A percentile compares a stretch with the other conserved stretches of the same genome.
Evolutionary conservation across 2,329 filamentous ascomycete genomes (phyloP).

Genomic region (Alternaria incomplexa): DNA sequence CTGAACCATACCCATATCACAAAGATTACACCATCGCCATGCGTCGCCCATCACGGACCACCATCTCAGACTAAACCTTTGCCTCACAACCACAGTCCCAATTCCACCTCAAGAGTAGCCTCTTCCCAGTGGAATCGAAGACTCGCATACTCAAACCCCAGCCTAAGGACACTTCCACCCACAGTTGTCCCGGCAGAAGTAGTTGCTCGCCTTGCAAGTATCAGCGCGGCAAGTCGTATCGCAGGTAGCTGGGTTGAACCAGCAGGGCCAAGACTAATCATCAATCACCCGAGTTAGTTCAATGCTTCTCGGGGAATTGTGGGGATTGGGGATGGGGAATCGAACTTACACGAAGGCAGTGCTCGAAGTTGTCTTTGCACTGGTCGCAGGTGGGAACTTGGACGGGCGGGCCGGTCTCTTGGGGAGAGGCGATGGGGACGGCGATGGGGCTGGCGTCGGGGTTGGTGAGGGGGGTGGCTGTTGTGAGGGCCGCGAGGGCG

Average conservation of each 20-base stretch:
- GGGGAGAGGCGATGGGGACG: neutral
- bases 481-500: neutral
- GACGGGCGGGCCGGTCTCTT: neutral
- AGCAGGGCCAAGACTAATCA: neutral
- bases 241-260: neutral
- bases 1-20: neutral
- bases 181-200: slow-evolving; percentile 26
- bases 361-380: neutral
- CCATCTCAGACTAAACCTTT: neutral
- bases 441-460: neutral
- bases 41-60: accelerated
- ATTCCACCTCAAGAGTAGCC: neutral
- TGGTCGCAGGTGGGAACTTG: neutral
- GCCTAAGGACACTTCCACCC: neutral
- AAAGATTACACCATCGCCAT: neutral
- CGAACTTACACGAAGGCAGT: neutral
- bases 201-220: neutral
- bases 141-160: neutral
- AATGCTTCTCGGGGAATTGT: too few relatives aligned
- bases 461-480: neutral
- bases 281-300: neutral
- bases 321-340: too few relatives aligned
- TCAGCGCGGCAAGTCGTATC: neutral
- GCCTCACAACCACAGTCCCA: neutral
- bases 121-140: neutral